Conservation (phyloP, 2,329 filamentous ascomycete genomes). For the Metarhizium rileyi region DNA sequence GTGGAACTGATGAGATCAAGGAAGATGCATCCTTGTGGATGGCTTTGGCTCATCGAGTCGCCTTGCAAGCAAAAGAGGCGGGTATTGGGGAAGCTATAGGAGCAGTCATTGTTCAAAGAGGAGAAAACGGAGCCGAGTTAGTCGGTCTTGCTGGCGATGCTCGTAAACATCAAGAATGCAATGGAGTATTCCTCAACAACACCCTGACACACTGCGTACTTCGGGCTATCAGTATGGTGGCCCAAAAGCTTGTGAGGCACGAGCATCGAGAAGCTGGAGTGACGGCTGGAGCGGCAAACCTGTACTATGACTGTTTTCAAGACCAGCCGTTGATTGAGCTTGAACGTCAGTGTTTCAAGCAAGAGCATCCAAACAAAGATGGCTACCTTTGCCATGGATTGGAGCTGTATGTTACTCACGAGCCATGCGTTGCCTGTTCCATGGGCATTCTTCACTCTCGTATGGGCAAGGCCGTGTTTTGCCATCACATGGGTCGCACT, state of each 20-base stretch:
- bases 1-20: slow-evolving; percentile 59
- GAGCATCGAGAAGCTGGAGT: slow-evolving; percentile 34
- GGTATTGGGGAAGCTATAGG: slow-evolving; percentile 62
- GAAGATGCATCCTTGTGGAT: slow-evolving; percentile 57
- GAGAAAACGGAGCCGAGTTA: slow-evolving; percentile 41
- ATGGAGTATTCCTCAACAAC: slow-evolving; percentile 47
- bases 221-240: slow-evolving; percentile 75
- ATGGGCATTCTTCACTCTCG: slow-evolving; percentile 95
- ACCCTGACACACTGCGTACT: slow-evolving; percentile 70
- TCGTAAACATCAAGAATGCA: slow-evolving; percentile 51
- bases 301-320: slow-evolving; percentile 54
- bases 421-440: slow-evolving; percentile 92
- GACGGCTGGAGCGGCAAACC: slow-evolving; percentile 26
- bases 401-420: slow-evolving; percentile 89
- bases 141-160: slow-evolving; percentile 70
- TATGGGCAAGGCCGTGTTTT: slow-evolving; percentile 79
- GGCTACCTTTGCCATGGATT: slow-evolving; percentile 92
- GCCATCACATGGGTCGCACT: slow-evolving; percentile 65
- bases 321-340: slow-evolving; percentile 59
- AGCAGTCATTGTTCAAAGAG: slow-evolving; percentile 63
- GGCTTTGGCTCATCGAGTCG: slow-evolving; percentile 55
- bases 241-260: slow-evolving; percentile 51
- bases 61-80: slow-evolving; percentile 43
- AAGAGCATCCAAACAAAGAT: slow-evolving; percentile 57
- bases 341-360: slow-evolving; percentile 51